Conservation (phyloP, 2,329 filamentous ascomycete genomes). For the Alternaria viburni region DNA sequence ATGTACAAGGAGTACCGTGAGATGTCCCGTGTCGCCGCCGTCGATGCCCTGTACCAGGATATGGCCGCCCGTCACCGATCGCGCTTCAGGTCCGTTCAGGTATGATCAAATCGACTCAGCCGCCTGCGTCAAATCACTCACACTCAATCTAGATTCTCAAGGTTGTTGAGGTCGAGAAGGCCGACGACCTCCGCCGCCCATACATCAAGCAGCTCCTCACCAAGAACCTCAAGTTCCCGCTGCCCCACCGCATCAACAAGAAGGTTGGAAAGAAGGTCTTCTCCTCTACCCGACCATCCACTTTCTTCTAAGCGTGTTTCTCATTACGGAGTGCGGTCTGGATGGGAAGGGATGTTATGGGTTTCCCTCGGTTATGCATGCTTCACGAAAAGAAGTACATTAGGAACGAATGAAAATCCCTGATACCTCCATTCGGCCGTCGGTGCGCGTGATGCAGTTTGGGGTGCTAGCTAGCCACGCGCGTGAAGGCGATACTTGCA, state of each 20-base stretch:
- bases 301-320: conserved; percentile 82
- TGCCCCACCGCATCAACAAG: conserved; percentile 93
- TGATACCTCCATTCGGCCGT: conserved; percentile 41
- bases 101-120: conserved; percentile 58
- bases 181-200: conserved; percentile 91
- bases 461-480: conserved; percentile 14
- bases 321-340: conserved; percentile 49
- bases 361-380: conserved; percentile 50
- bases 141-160: conserved; percentile 78
- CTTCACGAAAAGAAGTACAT: conserved; percentile 51
- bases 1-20: conserved; percentile 99
- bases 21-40: conserved; percentile 93
- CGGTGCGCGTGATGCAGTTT: conserved; percentile 30
- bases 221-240: conserved; percentile 97
- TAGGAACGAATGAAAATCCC: conserved; percentile 54
- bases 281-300: conserved; percentile 89
- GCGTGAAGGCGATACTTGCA: conserved; percentile 1
- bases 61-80: conserved; percentile 99
- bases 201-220: conserved; percentile 99
- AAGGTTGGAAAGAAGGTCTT: conserved; percentile 87
- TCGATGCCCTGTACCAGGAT: conserved; percentile 98
- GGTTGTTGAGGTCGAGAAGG: conserved; percentile 96
- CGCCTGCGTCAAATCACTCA: neutral
- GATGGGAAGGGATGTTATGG: conserved; percentile 48
- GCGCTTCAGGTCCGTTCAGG: conserved; percentile 97